These are phyloP conservation scores for Pisolithus thermaeus DNA, from an alignment of 1,284 basidiomycete genomes.

Conservation along the genomic window DNA sequence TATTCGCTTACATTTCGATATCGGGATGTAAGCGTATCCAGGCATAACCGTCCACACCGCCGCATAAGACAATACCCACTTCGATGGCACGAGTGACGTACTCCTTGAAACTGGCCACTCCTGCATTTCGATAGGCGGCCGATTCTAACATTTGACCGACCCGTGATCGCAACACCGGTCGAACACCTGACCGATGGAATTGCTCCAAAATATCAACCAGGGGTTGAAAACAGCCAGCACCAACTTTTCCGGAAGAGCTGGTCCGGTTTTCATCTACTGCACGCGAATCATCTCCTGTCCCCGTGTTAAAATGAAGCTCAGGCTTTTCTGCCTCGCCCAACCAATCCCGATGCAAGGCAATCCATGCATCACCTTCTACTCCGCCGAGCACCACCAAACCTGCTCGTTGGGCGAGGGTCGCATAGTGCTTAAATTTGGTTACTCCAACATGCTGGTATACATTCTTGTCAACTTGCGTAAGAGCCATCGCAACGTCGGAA, in stretches of 20 bases:
- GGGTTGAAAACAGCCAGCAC: conserved; percentile 19
- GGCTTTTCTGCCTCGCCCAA: conserved; percentile 1
- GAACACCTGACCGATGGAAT: conserved; percentile 14
- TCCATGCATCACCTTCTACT: conserved; percentile 38
- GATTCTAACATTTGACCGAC: conserved; percentile 19
- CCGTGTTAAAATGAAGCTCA: not conserved
- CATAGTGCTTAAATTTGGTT: conserved; percentile 40
- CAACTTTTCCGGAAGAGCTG: not conserved
- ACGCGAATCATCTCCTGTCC: not conserved
- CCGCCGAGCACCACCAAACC: conserved; percentile 48
- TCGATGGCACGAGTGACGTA: conserved; percentile 27
- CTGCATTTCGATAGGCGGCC: conserved; percentile 26
- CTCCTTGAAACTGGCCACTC: conserved; percentile 26
- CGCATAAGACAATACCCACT: conserved; percentile 28
- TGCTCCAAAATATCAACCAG: conserved; percentile 18
- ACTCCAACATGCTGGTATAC: conserved; percentile 41
- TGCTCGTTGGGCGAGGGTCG: conserved; percentile 36
- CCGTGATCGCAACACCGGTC: conserved; percentile 14
- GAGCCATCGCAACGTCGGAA: conserved; percentile 32
- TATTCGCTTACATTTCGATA: conserved; percentile 13
- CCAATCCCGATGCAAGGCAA: conserved; percentile 37
- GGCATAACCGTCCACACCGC: conserved; percentile 26
- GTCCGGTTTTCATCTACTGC: not conserved
- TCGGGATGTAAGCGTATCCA: conserved; percentile 34
- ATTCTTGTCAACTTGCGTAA: conserved; percentile 29